phyloP scores from a whole-genome alignment of 2,329 filamentous ascomycete species.

The Dothiorella sarmentorum region DNA sequence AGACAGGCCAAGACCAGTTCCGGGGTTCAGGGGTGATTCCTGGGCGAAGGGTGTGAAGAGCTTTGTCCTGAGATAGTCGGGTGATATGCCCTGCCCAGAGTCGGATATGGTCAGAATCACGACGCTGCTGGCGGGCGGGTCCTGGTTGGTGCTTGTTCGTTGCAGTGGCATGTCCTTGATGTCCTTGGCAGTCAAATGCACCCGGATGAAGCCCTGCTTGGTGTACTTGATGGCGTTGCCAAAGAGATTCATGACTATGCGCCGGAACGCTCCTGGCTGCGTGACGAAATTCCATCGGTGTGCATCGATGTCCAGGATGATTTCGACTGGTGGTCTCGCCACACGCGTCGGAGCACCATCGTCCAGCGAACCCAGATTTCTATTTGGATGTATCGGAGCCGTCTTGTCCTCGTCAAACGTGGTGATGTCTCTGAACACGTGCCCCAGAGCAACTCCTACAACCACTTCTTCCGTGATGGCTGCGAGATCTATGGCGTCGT shows the following conservation, averaged over 20 bases:
- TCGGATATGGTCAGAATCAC: slow-evolving; percentile 54
- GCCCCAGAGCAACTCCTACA: slow-evolving; percentile 53
- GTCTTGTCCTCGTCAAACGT: not conserved
- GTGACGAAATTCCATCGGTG: slow-evolving; percentile 44
- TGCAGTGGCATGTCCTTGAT: not conserved
- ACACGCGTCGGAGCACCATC: not conserved
- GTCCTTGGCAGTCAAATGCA: slow-evolving; percentile 20
- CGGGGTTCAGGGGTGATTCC: slow-evolving; percentile 58
- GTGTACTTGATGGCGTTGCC: slow-evolving; percentile 51
- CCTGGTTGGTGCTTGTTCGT: not conserved
- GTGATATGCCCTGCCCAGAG: slow-evolving; percentile 63
- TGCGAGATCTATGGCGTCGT: slow-evolving; percentile 41
- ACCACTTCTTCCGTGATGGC: slow-evolving; percentile 52
- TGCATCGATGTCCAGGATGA: slow-evolving; percentile 44
- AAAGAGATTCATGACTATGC: slow-evolving; percentile 49
- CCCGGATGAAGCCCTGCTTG: slow-evolving; percentile 37
- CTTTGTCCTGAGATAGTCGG: slow-evolving; percentile 58
- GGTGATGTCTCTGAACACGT: slow-evolving; percentile 37
- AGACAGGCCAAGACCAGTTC: slow-evolving; percentile 63
- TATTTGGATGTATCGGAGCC: not conserved
- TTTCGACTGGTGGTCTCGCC: slow-evolving; percentile 31
- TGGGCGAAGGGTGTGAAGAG: slow-evolving; percentile 64
- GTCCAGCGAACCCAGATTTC: not conserved
- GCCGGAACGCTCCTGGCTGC: slow-evolving; percentile 46
- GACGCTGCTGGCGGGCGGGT: slow-evolving; percentile 17